Evolutionary conservation across 805 yeast genomes (phyloP).

Genomic region (Cyberlindnera mrakii): DNA sequence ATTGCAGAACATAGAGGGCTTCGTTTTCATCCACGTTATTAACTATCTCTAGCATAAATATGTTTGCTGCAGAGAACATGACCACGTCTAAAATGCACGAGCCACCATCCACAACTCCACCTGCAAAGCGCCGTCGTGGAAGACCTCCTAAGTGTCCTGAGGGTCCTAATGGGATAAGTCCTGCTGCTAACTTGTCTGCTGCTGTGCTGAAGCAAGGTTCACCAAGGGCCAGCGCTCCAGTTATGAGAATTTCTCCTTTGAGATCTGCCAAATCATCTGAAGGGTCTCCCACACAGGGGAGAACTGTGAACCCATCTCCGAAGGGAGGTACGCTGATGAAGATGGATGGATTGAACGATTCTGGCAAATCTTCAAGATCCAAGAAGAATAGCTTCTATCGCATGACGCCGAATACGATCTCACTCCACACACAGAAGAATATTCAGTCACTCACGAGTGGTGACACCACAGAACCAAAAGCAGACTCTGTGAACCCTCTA

Average conservation of each 20-base stretch:
- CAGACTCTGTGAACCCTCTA: constrained; percentile 20
- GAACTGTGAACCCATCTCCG: constrained; percentile 18
- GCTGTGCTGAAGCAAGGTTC: constrained; percentile 24
- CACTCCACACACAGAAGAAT: constrained; percentile 17
- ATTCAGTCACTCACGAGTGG: constrained; percentile 15
- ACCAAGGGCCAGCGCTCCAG: constrained; percentile 22
- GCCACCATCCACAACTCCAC: constrained; percentile 10
- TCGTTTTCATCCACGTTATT: neutral
- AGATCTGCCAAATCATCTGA: neutral
- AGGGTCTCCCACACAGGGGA: constrained; percentile 14
- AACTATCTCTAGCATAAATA: neutral
- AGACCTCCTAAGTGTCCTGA: constrained; percentile 20
- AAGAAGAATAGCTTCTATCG: constrained; percentile 4
- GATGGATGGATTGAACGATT: constrained; percentile 5
- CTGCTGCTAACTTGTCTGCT: constrained; percentile 24
- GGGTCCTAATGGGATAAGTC: constrained; percentile 8
- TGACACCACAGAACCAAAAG: neutral
- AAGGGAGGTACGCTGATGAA: constrained; percentile 22
- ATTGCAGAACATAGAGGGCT: no score
- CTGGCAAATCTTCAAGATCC: constrained; percentile 2
- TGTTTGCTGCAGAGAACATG: neutral
- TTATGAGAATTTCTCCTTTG: constrained; percentile 24
- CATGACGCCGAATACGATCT: constrained; percentile 7
- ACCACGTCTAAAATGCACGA: neutral
- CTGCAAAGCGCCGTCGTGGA: constrained; percentile 26